phyloP scores from a whole-genome alignment of 768 basidiomycete genomes.

The Wakefieldia striispora region DNA sequence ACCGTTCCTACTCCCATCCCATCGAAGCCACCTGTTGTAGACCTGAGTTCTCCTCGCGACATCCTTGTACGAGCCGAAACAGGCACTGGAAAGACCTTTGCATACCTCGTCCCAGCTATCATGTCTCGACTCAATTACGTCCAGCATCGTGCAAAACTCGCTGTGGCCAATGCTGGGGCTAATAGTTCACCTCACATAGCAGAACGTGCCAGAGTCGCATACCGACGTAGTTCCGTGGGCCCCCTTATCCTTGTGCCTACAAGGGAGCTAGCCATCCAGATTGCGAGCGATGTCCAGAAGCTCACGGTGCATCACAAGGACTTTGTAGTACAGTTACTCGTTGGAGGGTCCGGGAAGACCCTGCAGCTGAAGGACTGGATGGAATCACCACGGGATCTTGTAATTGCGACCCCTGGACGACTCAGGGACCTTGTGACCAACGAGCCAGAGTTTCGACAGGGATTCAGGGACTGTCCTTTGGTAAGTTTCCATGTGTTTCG shows the following conservation, averaged over 20 bases:
- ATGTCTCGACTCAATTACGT: slow-evolving; percentile 69
- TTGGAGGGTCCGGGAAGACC: slow-evolving; percentile 70
- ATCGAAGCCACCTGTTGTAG: background rate
- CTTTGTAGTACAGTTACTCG: slow-evolving; percentile 70
- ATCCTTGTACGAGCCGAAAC: slow-evolving; percentile 85
- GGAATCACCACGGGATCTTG: slow-evolving; percentile 66
- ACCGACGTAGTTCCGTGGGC: slow-evolving; percentile 54
- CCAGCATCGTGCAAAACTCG: slow-evolving; percentile 41
- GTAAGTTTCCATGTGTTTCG: slow-evolving; percentile 39
- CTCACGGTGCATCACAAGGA: slow-evolving; percentile 59
- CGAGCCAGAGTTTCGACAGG: slow-evolving; percentile 53
- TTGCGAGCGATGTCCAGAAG: slow-evolving; percentile 76
- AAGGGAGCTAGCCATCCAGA: slow-evolving; percentile 86
- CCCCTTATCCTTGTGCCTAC: slow-evolving; percentile 86
- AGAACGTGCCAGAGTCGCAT: slow-evolving; percentile 32
- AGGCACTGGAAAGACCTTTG: slow-evolving; percentile 87
- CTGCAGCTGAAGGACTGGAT: slow-evolving; percentile 69
- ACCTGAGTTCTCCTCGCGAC: slow-evolving; percentile 46
- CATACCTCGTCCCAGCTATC: slow-evolving; percentile 84
- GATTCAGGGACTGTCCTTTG: slow-evolving; percentile 53
- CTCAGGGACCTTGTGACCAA: slow-evolving; percentile 68
- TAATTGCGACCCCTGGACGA: slow-evolving; percentile 90
- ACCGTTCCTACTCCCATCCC: background rate
- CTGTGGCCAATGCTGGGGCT: slow-evolving; percentile 42
- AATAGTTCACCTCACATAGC: slow-evolving; percentile 30